Evolutionary conservation across 2,329 filamentous ascomycete species (phyloP).

Genomic region (Gremmenia infestans): DNA sequence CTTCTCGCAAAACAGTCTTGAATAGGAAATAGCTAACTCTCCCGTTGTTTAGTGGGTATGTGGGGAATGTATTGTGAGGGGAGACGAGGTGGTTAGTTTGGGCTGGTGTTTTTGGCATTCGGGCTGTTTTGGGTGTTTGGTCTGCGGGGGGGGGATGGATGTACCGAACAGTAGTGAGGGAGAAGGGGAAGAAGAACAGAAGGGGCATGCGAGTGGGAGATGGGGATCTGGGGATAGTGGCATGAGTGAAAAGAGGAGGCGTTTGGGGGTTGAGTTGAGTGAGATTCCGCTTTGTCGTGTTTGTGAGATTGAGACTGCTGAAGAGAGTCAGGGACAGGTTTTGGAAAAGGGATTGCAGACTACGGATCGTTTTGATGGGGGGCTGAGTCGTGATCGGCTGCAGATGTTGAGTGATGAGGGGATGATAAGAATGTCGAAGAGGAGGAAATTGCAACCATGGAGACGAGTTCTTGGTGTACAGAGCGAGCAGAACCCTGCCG

Average conservation of each 20-base stretch:
- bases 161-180: slow-evolving; percentile 20
- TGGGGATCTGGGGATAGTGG: slow-evolving; percentile 1
- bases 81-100: slow-evolving; percentile 51
- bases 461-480: slow-evolving; percentile 5
- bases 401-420: slow-evolving; percentile 31
- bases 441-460: slow-evolving; percentile 7
- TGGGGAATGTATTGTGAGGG: slow-evolving; percentile 48
- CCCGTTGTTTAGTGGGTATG: slow-evolving; percentile 41
- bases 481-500: neutral
- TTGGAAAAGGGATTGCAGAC: slow-evolving; percentile 40
- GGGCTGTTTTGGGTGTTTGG: slow-evolving; percentile 50
- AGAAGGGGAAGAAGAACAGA: slow-evolving; percentile 3
- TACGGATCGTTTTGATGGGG: slow-evolving; percentile 42
- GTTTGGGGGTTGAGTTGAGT: slow-evolving; percentile 37
- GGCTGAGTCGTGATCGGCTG: slow-evolving; percentile 42
- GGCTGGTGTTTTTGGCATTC: slow-evolving; percentile 58
- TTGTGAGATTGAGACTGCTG: slow-evolving; percentile 38
- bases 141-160: slow-evolving; percentile 41
- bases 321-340: slow-evolving; percentile 28
- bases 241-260: slow-evolving; percentile 4
- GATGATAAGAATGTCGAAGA: slow-evolving; percentile 2
- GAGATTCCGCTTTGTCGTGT: slow-evolving; percentile 46
- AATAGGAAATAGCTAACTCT: too few species aligned
- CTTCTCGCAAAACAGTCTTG: too few species aligned
- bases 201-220: slow-evolving; percentile 1